Base-by-base conservation (phyloP, 169 alveolate species). In the Eimeria tenella region DNA sequence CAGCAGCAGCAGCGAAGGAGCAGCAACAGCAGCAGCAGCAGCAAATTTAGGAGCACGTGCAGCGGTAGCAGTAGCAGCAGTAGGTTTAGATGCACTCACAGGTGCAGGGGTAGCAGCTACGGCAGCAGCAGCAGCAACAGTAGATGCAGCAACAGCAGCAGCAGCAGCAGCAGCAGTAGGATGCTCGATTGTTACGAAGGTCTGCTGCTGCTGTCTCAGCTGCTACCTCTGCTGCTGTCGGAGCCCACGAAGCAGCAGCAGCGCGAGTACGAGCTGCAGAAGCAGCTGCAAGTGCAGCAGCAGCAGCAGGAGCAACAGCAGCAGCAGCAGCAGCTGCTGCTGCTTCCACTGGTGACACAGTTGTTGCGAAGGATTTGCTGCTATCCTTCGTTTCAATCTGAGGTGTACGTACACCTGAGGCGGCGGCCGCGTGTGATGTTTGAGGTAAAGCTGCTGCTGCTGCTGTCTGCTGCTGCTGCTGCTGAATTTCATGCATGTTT, bases 271-370 rank as follows among this genome's bases (percentile, higher is more conserved):
- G 79, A 68, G 31, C 31, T 68, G 25, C 79, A 68, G 79, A 49
- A 68, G 31, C 79, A 23, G 50, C 79, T 68, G 15, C 52, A 23
- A 2, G 42, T 31, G 42, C 42, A 31, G 42, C 42, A 31, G 42
- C 42, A 31, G 42, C 42, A 31, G 42, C n/a, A n/a, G n/a, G n/a
- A n/a, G n/a, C n/a, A n/a, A n/a, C n/a, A n/a, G n/a, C n/a, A n/a
- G 42, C 42, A 31, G 42, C 42, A 31, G 42, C 42, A 31, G 42
- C 42, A 31, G 42, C n/a, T n/a, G 13, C 42, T 68, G 77, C 77
- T 68, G 77, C 77, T 68, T 15, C 77, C 77, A 15, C 77, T 19
- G 49, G 77, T 68, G 42, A 68, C 42, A 31, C 9, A 83, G n/a
- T n/a, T 68, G 42, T 31, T 68, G 21, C 42, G 77, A n/a, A 68